Evolutionary conservation across 768 basidiomycete genomes (phyloP), one percentile per base, ranked within the genome.

Genomic region (Scleroderma citrinum): DNA sequence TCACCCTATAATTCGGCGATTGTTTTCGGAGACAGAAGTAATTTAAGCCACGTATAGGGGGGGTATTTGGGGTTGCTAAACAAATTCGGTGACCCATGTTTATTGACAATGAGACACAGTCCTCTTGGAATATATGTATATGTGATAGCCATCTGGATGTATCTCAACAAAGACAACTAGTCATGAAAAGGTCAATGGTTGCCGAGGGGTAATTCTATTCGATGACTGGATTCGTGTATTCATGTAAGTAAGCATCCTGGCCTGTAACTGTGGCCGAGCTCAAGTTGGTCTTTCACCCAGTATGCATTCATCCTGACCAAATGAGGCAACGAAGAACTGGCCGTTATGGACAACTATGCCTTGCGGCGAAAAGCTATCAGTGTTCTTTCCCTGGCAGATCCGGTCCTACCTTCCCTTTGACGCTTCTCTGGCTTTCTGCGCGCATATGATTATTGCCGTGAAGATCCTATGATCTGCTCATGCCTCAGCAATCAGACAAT

Each of bases 401-500:
- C n/a, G n/a, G n/a, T 29, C 30, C 21, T 8, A n/a, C n/a, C 41
- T 38, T 41, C 8, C 16, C 8, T 40, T 11, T 34, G 4, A 50
- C 37, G n/a, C 31, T 16, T 30, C 51, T 21, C 7, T 40, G 5
- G 29, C 61, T 70, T 94, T 29, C 68, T 97, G 40, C 86, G 92
- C 57, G 92, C 92, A 0, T 90, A 90, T 64, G 91, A 93, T 54
- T 78, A 90, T 58, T 83, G 81, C 51, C 85, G 81, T 0, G 73
- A 89, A 13, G 89, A 97, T 64, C 91, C 94, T 0, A 72, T 94
- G 68, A 75, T 96, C 21, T 93, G 87, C 60, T 71, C 97, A 5
- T 81, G 77, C 38, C 74, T 97, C 8, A 88, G 85, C 94, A 97
- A 64, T 83, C 86, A 13, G 95, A 97, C 68, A 98, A 99, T 62